A percentile compares a stretch with the other conserved stretches of the same genome.
These are phyloP conservation scores for Euphorbia lathyris DNA, from an alignment of 345 rosid species.

Conservation along the genomic window DNA sequence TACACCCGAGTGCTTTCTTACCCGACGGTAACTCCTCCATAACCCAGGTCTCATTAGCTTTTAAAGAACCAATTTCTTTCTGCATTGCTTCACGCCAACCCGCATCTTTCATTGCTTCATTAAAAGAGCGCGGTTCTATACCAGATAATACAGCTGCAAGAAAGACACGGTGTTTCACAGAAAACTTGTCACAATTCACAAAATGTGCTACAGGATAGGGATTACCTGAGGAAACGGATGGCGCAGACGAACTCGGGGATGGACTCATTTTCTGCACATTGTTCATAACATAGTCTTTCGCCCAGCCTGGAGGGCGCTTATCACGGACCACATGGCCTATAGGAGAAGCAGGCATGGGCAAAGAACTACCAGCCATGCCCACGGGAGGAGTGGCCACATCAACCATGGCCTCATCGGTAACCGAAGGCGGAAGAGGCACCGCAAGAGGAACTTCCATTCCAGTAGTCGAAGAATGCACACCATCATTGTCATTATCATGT, in stretches of 20 bases:
- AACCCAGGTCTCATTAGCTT: not conserved
- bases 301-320: too few species aligned
- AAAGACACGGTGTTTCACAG: not conserved
- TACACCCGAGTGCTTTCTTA: not conserved
- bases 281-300: not conserved
- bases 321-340: too few species aligned
- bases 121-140: not conserved
- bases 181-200: conserved; percentile 5
- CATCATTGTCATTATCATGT: too few species aligned
- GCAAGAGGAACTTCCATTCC: too few species aligned
- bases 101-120: not conserved
- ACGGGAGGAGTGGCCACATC: too few species aligned
- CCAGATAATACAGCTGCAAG: not conserved
- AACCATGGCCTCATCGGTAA: too few species aligned
- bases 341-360: too few species aligned
- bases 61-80: not conserved
- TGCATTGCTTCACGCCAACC: not conserved
- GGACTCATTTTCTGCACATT: not conserved
- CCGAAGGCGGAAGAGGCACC: too few species aligned
- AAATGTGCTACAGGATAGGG: not conserved
- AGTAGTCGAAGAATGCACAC: too few species aligned
- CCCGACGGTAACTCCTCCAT: not conserved
- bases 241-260: not conserved
- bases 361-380: too few species aligned
- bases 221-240: not conserved